Evolutionary conservation across 441 rosid species (phyloP), one percentile per base, ranked within the genome.

Genomic region (Euphorbia celastroides): DNA sequence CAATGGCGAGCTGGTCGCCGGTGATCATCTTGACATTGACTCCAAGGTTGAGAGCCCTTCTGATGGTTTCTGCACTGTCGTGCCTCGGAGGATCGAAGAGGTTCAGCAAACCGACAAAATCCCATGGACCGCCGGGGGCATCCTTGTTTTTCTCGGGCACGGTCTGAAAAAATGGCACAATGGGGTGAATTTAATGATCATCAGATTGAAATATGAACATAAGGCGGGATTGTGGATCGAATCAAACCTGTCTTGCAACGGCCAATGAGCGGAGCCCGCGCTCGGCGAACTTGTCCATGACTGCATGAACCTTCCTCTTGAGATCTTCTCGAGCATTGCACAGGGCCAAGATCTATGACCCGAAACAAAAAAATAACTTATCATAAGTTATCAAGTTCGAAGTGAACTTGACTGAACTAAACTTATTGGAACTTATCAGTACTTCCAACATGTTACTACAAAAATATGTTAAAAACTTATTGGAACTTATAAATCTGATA

Each of bases 61-160:
- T 78, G 64, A 91, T 88, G 64, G 97, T 88, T 79, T 90, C 97
- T 14, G 97, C 95, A 77, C 97, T 90, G 58, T 90, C 97, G 74
- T 91, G 97, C 77, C 97, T 87, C 3, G 96, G 97, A 59, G 97
- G 97, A 83, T 91, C 97, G 69, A 91, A 91, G 26, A 91, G 83
- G 57, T 96, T 88, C 75, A 91, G 72, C 74, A 91, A 78, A 72
- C 97, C 96, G 62, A 84, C 75, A 75, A 88, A 60, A 67, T 87
- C 83, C 97, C 93, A 91, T 19, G 97, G 93, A 30, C 78, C 82
- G 26, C 97, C 97, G 5, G 88, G 67, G 70, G 83, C 66, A 7
- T 88, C 96, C 69, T 87, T 91, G 8, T 78, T 67, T 80, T 79
- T 88, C 79, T 87, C 97, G 11, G 96, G 97, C 68, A 91, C 82